Percentiles rank a stretch among this genome's conserved stretches.
Evolutionary conservation across 306 rosid genomes (phyloP).

Genomic region (Hippophae tibetana): DNA sequence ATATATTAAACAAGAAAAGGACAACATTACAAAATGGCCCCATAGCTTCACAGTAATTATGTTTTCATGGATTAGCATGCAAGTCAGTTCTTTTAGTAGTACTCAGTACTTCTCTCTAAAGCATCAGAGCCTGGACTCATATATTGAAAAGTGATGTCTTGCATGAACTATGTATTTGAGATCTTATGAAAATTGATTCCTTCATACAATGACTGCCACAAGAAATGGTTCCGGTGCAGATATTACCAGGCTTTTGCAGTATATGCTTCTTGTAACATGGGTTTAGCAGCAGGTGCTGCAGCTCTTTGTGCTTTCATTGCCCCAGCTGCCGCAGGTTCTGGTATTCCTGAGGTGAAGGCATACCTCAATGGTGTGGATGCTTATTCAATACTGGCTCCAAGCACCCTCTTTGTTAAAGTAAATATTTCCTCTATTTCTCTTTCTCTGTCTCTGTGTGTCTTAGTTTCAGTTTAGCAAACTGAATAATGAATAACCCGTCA

Average conservation of each 20-base stretch:
- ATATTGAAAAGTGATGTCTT: too few species aligned
- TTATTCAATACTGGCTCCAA: slow-evolving; percentile 69
- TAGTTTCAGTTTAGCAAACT: not conserved
- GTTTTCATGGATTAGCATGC: too few species aligned
- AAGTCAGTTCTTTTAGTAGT: too few species aligned
- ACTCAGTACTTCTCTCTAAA: too few species aligned
- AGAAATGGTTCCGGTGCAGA: slow-evolving; percentile 37
- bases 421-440: not conserved
- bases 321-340: slow-evolving; percentile 94
- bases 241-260: slow-evolving; percentile 51
- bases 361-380: slow-evolving; percentile 80
- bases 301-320: slow-evolving; percentile 62
- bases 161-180: not conserved
- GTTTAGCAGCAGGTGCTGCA: slow-evolving; percentile 50
- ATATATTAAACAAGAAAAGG: too few species aligned
- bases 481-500: too few species aligned
- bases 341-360: slow-evolving; percentile 92
- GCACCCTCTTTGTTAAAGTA: slow-evolving; percentile 80
- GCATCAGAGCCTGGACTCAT: too few species aligned
- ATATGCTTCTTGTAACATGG: slow-evolving; percentile 40
- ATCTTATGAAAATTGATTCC: not conserved
- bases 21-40: too few species aligned
- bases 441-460: not conserved
- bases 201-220: slow-evolving; percentile 16
- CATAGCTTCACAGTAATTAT: too few species aligned